Evolutionary conservation across 2,329 filamentous ascomycete genomes (phyloP), one percentile per base, ranked within the genome.

Genomic region (Penicillium sp.): DNA sequence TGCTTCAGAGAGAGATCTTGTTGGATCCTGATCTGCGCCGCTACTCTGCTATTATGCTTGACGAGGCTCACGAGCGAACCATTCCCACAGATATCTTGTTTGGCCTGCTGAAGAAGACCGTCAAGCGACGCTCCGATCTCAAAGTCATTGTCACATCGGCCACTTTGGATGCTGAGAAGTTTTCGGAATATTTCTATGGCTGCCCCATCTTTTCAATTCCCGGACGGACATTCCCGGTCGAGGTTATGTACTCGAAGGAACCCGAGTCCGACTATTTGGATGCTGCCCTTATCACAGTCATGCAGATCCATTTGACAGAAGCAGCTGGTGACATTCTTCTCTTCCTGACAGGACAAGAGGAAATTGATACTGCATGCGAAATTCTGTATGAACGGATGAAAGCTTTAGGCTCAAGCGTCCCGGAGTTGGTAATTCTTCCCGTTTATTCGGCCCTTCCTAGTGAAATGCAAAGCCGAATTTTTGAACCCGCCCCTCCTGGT

Each of bases 161-260:
- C 1, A 98, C 92, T 0, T 75, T 98, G 3, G 90, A 98, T 59
- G 92, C 92, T 6, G 92, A 96, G 60, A 96, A 96, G 61, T 98
- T 98, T 62, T 95, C 87, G 0, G 79, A 84, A 33, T 98, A 96
- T 63, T 98, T 98, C 61, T 87, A 95, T 66, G 80, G 88, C 45
- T 95, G 88, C 36, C 92, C 93, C 0, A 96, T 98, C 56, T 93
- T 98, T 57, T 92, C 87, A 0, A 96, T 98, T 38, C 92, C 92
- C 3, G 92, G 92, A 32, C 79, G 92, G 47, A 96, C 92, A 0
- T 98, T 82, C 68, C 92, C 93, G 0, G 92, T 98, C 18, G 92
- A 96, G 65, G 81, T 96, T 38, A 82, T 98, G 64, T 98, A 96
- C 65, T 94, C 86, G 2, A 78, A 85, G 39, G 92, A 98, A 57